phyloP scores from a whole-genome alignment of 2,329 filamentous ascomycete species.

The Colletotrichum nymphaeae region DNA sequence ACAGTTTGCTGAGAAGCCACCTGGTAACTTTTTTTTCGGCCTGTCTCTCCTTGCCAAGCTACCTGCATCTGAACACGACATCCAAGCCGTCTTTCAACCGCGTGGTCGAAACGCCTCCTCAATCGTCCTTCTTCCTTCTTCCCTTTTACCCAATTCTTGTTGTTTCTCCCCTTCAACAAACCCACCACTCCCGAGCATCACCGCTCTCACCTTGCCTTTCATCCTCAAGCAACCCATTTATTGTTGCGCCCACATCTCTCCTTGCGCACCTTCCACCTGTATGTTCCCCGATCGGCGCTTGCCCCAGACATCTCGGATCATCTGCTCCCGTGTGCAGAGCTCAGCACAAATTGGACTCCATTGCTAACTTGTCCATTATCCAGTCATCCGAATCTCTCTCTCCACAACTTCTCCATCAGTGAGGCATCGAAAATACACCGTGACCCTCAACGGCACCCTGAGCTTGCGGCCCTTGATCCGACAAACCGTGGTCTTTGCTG shows the following conservation, averaged over 20 bases:
- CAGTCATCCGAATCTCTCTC: not conserved
- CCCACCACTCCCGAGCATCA: slow-evolving; percentile 5
- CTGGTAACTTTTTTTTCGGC: slow-evolving; percentile 33
- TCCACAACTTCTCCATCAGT: not conserved
- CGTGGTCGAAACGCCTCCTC: slow-evolving; percentile 34
- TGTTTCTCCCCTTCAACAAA: slow-evolving; percentile 1
- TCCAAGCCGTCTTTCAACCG: slow-evolving; percentile 29
- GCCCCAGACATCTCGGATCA: slow-evolving; percentile 11
- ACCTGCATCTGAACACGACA: slow-evolving; percentile 35
- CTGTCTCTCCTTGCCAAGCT: slow-evolving; percentile 32
- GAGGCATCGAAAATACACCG: slow-evolving; percentile 5
- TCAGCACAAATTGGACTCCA: not conserved
- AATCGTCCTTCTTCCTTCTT: slow-evolving; percentile 33
- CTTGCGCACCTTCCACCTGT: slow-evolving; percentile 24
- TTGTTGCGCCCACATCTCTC: slow-evolving; percentile 14
- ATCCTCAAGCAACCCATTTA: slow-evolving; percentile 28
- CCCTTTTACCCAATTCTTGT: slow-evolving; percentile 11
- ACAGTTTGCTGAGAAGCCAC: slow-evolving; percentile 34
- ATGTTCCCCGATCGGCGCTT: slow-evolving; percentile 19
- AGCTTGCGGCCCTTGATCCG: slow-evolving; percentile 18
- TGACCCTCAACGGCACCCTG: slow-evolving; percentile 1
- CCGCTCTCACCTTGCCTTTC: slow-evolving; percentile 36
- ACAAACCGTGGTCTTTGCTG: slow-evolving; percentile 15
- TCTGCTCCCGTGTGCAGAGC: slow-evolving; percentile 6
- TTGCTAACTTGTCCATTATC: slow-evolving; percentile 2